Evolutionary conservation across 1,139 yeast species (phyloP).

Genomic region (Groenewaldozyma auringiensis): DNA sequence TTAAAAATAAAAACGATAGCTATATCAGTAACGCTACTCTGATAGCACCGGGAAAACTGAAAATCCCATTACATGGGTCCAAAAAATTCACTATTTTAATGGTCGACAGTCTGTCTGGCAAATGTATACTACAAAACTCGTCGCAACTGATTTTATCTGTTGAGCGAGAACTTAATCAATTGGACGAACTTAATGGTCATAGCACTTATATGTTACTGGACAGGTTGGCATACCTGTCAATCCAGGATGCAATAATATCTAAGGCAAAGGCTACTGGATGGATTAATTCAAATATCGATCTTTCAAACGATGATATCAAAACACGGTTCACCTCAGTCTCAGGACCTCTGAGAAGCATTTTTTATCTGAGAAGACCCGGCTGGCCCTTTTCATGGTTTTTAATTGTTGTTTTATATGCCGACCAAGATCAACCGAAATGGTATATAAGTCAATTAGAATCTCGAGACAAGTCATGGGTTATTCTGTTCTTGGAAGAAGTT

Average conservation of each 20-base stretch:
- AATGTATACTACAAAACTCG: constrained; percentile 27
- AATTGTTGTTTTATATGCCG: constrained; percentile 25
- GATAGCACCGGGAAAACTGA: constrained; percentile 13
- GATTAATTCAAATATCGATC: constrained; percentile 22
- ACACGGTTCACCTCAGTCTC: constrained; percentile 15
- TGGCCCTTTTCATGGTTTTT: constrained; percentile 34
- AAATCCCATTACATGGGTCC: constrained; percentile 12
- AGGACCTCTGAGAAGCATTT: constrained; percentile 19
- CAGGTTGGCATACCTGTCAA: constrained; percentile 25
- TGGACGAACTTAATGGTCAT: constrained; percentile 18
- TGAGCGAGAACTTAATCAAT: constrained; percentile 27
- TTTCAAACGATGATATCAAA: constrained; percentile 22
- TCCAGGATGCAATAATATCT: constrained; percentile 28
- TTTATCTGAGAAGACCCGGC: constrained; percentile 27
- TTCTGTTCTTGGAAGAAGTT: constrained; percentile 24
- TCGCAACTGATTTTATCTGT: constrained; percentile 25
- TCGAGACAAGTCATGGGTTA: constrained; percentile 25
- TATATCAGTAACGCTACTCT: constrained; percentile 3
- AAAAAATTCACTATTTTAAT: constrained; percentile 22
- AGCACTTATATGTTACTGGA: constrained; percentile 23
- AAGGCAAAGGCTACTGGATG: constrained; percentile 31
- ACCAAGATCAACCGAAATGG: constrained; percentile 23
- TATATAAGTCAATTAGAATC: constrained; percentile 26
- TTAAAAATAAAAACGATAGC: constrained; percentile 6
- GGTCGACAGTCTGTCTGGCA: constrained; percentile 29